These are phyloP conservation scores for Ormosia semicastrata DNA, from an alignment of 306 rosid species.

Conservation along the genomic window DNA sequence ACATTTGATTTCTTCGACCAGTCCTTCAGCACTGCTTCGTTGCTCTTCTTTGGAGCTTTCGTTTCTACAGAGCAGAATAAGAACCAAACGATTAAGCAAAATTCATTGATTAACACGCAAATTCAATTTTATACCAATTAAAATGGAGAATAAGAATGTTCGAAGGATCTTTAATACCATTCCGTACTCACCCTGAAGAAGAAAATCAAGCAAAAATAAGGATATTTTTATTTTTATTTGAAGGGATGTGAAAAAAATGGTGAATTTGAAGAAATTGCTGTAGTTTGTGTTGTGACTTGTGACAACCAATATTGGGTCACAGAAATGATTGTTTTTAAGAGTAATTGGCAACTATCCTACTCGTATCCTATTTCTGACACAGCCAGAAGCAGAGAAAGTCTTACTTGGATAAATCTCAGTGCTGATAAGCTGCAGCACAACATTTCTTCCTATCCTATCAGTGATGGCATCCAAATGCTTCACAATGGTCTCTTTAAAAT, in stretches of 20 bases:
- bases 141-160: not conserved
- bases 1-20: slow-evolving; percentile 74
- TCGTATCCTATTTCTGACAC: no score
- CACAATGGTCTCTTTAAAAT: slow-evolving; percentile 52
- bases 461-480: slow-evolving; percentile 68
- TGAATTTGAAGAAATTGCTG: not conserved
- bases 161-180: not conserved
- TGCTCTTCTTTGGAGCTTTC: slow-evolving; percentile 68
- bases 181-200: not conserved
- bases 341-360: not conserved
- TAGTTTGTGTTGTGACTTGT: not conserved
- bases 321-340: not conserved
- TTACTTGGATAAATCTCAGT: slow-evolving; percentile 72
- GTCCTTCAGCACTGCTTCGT: slow-evolving; percentile 57
- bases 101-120: not conserved
- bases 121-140: not conserved
- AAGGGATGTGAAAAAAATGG: no score
- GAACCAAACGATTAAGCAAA: not conserved
- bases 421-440: slow-evolving; percentile 72
- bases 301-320: not conserved
- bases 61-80: slow-evolving; percentile 40
- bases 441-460: slow-evolving; percentile 67
- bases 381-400: not conserved
- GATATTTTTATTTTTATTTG: no score
- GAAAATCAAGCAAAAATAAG: no score